A percentile compares a stretch with the other conserved stretches of the same genome.
phyloP scores from a whole-genome alignment of 257 asterid species.

The Haberlea rhodopensis region DNA sequence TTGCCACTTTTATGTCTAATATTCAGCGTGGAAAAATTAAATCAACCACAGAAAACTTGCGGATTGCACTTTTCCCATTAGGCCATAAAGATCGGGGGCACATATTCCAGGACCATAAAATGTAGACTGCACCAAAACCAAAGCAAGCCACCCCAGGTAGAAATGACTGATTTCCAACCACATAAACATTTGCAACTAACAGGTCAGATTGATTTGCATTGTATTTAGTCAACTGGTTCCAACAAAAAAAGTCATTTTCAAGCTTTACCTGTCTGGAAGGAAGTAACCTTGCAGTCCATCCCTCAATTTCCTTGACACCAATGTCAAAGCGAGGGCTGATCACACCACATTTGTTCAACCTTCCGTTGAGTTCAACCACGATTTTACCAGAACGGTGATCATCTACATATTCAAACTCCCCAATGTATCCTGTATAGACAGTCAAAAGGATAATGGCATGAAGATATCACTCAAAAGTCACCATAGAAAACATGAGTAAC shows the following conservation, averaged over 20 bases:
- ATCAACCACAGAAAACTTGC: background rate
- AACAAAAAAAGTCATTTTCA: background rate
- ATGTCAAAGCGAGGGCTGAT: conserved; percentile 14
- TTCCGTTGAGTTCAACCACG: conserved; percentile 22
- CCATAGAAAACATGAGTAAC: background rate
- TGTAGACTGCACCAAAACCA: background rate
- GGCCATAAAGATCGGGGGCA: background rate
- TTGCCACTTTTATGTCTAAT: background rate
- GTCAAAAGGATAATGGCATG: background rate
- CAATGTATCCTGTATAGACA: conserved; percentile 20
- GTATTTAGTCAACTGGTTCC: conserved; percentile 2
- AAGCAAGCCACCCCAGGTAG: conserved; percentile 8
- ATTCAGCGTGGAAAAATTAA: background rate
- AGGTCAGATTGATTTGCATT: too few species aligned
- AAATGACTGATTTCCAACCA: conserved; percentile 9
- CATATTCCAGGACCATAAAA: conserved; percentile 1
- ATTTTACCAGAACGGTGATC: conserved; percentile 17
- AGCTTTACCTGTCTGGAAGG: conserved; percentile 17
- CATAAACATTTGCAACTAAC: background rate
- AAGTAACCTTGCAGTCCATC: conserved; percentile 20
- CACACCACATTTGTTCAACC: conserved; percentile 22
- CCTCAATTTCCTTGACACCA: conserved; percentile 19
- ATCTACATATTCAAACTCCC: conserved; percentile 25
- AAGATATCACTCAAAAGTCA: conserved; percentile 1
- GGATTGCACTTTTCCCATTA: background rate